These are phyloP conservation scores for Penicillium oxalicum DNA, from an alignment of 2,329 filamentous ascomycete species.

Conservation along the genomic window DNA sequence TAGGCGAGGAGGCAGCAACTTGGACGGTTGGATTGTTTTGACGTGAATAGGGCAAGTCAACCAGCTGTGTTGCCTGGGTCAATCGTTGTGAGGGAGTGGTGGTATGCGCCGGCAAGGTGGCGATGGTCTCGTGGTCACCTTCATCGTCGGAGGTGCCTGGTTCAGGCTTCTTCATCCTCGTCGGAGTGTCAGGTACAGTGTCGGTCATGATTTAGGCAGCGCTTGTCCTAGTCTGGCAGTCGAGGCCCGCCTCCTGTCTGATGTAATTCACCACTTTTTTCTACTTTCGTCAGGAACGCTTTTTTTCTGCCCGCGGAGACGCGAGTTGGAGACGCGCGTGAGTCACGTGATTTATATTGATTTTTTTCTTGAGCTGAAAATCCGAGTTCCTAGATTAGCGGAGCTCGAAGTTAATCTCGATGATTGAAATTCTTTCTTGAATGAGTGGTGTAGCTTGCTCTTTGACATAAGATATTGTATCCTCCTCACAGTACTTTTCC, in stretches of 20 bases:
- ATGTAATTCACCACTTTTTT: neutral
- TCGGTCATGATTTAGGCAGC: constrained; percentile 32
- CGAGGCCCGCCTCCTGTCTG: constrained; percentile 11
- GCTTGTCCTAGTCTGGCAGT: constrained; percentile 1
- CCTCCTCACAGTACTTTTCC: no score
- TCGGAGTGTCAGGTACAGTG: constrained; percentile 37
- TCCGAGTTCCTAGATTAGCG: neutral
- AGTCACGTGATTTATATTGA: constrained; percentile 13
- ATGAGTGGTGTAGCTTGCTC: no score
- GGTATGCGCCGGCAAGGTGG: constrained; percentile 41
- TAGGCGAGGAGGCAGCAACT: constrained; percentile 83
- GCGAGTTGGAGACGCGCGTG: constrained; percentile 16
- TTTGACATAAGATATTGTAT: no score
- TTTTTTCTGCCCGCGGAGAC: constrained; percentile 23
- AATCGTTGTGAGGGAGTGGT: constrained; percentile 45
- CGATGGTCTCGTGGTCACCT: constrained; percentile 43
- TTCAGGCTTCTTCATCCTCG: constrained; percentile 30
- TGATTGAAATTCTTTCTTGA: neutral
- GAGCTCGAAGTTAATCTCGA: neutral
- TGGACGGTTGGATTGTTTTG: constrained; percentile 54
- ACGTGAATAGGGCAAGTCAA: constrained; percentile 40
- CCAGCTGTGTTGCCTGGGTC: constrained; percentile 58
- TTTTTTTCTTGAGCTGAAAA: neutral
- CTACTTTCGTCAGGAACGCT: constrained; percentile 14
- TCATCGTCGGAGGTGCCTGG: constrained; percentile 31